Evolutionary conservation across 495 filamentous ascomycete species (phyloP).

Genomic region (Parmelia sp.): DNA sequence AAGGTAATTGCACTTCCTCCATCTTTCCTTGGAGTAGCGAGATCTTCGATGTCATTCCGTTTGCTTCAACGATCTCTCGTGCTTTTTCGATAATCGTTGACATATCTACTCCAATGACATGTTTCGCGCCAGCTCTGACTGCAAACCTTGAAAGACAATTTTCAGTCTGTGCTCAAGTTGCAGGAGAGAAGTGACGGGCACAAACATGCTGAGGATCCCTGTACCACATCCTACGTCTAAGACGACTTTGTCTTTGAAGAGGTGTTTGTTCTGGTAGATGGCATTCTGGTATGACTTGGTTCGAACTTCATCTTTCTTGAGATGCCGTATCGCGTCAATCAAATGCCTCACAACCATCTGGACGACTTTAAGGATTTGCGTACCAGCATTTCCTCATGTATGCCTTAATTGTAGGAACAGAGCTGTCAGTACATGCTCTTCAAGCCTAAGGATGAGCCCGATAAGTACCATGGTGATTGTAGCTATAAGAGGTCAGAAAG

Average conservation of each 20-base stretch:
- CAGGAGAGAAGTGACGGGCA: constrained; percentile 19
- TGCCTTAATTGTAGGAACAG: constrained; percentile 50
- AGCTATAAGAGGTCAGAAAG: constrained; percentile 49
- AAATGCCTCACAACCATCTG: not conserved
- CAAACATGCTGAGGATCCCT: constrained; percentile 77
- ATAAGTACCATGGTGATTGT: constrained; percentile 86
- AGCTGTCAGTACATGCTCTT: constrained; percentile 24
- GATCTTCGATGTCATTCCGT: constrained; percentile 76
- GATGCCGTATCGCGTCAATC: constrained; percentile 13
- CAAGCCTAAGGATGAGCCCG: constrained; percentile 17
- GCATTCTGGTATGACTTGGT: constrained; percentile 93
- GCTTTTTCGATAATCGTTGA: constrained; percentile 96
- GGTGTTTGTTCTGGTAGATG: constrained; percentile 89
- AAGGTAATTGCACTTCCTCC: constrained; percentile 88
- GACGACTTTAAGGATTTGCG: constrained; percentile 34
- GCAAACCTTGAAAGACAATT: constrained; percentile 68
- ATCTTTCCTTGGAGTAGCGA: constrained; percentile 91
- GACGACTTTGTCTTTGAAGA: constrained; percentile 97
- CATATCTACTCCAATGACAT: constrained; percentile 95
- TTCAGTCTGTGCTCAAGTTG: not conserved
- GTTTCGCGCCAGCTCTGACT: constrained; percentile 83
- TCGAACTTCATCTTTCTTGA: constrained; percentile 94
- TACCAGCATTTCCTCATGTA: constrained; percentile 98
- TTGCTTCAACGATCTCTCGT: constrained; percentile 78
- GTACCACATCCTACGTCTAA: constrained; percentile 98